Conservation (phyloP, 2,329 filamentous ascomycete genomes). For the Lomentospora prolificans region DNA sequence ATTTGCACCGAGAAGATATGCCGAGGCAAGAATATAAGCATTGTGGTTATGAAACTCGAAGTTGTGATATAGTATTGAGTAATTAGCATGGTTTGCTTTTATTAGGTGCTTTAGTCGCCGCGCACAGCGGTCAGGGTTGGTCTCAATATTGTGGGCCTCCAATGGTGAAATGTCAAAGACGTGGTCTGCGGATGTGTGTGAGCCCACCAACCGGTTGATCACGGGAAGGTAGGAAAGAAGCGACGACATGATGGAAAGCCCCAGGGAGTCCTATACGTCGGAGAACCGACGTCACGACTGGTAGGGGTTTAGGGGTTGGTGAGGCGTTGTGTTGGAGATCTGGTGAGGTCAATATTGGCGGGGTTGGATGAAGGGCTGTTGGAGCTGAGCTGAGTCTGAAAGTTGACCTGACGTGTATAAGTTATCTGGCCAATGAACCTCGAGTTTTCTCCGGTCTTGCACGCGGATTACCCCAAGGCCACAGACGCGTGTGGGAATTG, state of each 20-base stretch:
- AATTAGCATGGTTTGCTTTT: slow-evolving; percentile 83
- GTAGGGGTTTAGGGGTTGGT: neutral
- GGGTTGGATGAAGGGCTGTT: neutral
- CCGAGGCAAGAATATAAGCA: slow-evolving; percentile 71
- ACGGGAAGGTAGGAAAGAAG: slow-evolving; percentile 7
- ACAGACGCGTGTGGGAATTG: neutral
- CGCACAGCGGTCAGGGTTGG: slow-evolving; percentile 64
- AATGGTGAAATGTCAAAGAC: slow-evolving; percentile 52
- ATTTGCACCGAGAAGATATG: slow-evolving; percentile 74
- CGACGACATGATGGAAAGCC: neutral
- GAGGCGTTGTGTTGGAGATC: neutral
- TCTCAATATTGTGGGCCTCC: slow-evolving; percentile 70
- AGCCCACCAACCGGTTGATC: slow-evolving; percentile 2
- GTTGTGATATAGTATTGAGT: slow-evolving; percentile 71
- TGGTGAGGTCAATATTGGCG: neutral
- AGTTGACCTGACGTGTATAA: neutral
- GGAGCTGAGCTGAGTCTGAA: neutral
- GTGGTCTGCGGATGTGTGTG: neutral
- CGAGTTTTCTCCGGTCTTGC: neutral
- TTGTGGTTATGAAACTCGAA: slow-evolving; percentile 73
- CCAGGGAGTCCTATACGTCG: neutral
- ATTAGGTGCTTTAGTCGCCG: slow-evolving; percentile 83
- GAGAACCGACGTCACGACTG: neutral
- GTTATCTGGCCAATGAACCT: neutral
- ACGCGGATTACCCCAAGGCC: neutral